Evolutionary conservation across 2,329 filamentous ascomycete species (phyloP).

Genomic region (Blumeria hordei): DNA sequence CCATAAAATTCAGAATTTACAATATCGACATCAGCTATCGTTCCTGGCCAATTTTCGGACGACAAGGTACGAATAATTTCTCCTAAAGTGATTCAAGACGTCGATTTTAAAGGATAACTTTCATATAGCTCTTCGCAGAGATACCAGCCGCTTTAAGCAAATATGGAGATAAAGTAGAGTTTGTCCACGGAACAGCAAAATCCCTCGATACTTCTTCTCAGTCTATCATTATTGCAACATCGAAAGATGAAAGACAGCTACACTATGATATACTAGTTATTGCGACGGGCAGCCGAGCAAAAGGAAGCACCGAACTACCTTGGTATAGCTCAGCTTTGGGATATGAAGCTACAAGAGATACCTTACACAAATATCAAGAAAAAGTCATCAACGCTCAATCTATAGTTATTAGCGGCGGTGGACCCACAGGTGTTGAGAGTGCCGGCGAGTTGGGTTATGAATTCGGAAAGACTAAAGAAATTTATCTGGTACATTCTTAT

Average conservation of each 20-base stretch:
- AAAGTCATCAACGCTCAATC: constrained; percentile 10
- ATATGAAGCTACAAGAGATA: constrained; percentile 8
- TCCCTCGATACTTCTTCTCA: constrained; percentile 15
- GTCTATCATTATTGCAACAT: constrained; percentile 12
- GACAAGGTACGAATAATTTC: constrained; percentile 12
- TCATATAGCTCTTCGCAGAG: constrained; percentile 15
- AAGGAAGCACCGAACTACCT: constrained; percentile 18
- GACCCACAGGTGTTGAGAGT: constrained; percentile 16
- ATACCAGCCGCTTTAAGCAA: constrained; percentile 22
- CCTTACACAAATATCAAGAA: constrained; percentile 9
- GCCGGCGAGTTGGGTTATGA: constrained; percentile 10
- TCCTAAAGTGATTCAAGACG: too few relatives aligned
- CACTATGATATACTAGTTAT: constrained; percentile 21
- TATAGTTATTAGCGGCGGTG: constrained; percentile 16
- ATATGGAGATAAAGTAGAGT: constrained; percentile 22
- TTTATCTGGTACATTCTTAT: constrained; percentile 7
- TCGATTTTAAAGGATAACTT: too few relatives aligned
- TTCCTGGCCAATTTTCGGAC: constrained; percentile 21
- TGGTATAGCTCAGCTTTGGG: constrained; percentile 20
- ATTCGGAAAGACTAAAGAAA: constrained; percentile 12
- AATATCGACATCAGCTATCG: constrained; percentile 11
- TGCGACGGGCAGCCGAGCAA: constrained; percentile 19
- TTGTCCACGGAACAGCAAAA: constrained; percentile 18
- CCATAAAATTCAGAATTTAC: not conserved
- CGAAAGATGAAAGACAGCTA: constrained; percentile 9